A percentile compares a stretch with the other conserved stretches of the same genome.
Conservation (phyloP, 306 rosid species). For the Boehmeria nivea region DNA sequence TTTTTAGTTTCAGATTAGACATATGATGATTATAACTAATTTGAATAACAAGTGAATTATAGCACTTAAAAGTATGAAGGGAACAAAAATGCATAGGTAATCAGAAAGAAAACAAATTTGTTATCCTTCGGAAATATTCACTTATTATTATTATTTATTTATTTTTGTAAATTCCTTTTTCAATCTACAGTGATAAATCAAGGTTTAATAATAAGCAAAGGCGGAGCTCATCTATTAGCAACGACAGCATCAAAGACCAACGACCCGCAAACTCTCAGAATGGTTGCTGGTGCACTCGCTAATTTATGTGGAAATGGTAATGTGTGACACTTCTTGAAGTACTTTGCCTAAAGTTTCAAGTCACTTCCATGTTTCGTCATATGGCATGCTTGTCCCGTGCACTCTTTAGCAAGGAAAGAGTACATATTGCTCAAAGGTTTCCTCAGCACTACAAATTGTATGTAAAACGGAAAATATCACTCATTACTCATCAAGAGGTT, state of each 20-base stretch:
- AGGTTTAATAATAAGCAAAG: conserved; percentile 51
- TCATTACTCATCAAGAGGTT: conserved; percentile 10
- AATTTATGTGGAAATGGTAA: conserved; percentile 79
- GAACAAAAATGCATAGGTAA: not conserved
- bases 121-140: not conserved
- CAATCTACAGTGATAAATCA: conserved; percentile 45
- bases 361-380: not conserved
- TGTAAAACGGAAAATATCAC: not conserved
- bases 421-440: too few relatives aligned
- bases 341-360: not conserved
- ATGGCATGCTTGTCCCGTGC: not conserved
- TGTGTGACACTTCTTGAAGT: too few relatives aligned
- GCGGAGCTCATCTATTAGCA: conserved; percentile 54
- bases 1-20: too few relatives aligned
- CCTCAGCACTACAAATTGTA: too few relatives aligned
- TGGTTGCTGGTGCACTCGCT: conserved; percentile 76
- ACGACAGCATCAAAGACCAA: conserved; percentile 41
- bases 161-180: too few relatives aligned
- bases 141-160: not conserved
- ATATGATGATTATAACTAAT: too few relatives aligned
- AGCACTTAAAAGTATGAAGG: too few relatives aligned
- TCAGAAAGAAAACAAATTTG: not conserved
- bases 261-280: conserved; percentile 61
- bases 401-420: too few relatives aligned
- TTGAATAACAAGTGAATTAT: too few relatives aligned